Conservation (phyloP, 139 green algal genomes). For the Asterochloris erici region DNA sequence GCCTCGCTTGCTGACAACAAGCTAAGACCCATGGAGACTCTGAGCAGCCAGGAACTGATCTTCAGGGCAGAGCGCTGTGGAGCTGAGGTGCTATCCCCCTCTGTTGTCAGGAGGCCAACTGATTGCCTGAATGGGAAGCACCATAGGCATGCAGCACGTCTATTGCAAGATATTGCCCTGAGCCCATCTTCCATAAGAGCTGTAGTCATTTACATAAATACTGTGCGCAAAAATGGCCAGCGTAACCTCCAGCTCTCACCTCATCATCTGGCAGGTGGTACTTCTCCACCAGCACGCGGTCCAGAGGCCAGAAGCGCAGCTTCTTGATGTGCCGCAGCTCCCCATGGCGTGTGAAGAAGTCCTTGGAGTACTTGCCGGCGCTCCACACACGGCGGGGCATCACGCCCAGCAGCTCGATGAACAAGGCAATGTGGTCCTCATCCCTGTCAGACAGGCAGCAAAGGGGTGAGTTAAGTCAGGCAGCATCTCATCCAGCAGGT, state of each 20-base stretch:
- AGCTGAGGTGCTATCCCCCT: no score
- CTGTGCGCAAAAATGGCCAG: background rate
- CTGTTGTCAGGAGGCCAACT: no score
- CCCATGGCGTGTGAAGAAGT: slow-evolving; percentile 91
- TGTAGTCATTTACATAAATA: background rate
- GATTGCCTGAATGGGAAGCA: no score
- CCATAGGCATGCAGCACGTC: no score
- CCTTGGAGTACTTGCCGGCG: slow-evolving; percentile 66
- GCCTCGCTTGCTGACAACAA: no score
- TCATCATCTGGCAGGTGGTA: slow-evolving; percentile 82
- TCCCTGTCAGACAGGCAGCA: slow-evolving; percentile 57
- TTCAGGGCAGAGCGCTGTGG: no score
- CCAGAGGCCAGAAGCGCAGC: slow-evolving; percentile 90
- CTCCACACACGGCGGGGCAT: slow-evolving; percentile 75
- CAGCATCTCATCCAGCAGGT: no score
- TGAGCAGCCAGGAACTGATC: no score
- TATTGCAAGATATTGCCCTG: no score
- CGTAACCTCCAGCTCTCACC: slow-evolving; percentile 35
- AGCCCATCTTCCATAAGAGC: background rate
- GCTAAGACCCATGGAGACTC: no score
- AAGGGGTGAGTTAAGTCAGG: no score
- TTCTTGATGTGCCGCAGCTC: slow-evolving; percentile 90
- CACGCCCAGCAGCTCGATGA: slow-evolving; percentile 91
- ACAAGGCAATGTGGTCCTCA: slow-evolving; percentile 97
- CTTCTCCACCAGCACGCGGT: slow-evolving; percentile 89